Conservation (phyloP, 352 stramenopile genomes). For the Phytopythium chamaehyphon region DNA sequence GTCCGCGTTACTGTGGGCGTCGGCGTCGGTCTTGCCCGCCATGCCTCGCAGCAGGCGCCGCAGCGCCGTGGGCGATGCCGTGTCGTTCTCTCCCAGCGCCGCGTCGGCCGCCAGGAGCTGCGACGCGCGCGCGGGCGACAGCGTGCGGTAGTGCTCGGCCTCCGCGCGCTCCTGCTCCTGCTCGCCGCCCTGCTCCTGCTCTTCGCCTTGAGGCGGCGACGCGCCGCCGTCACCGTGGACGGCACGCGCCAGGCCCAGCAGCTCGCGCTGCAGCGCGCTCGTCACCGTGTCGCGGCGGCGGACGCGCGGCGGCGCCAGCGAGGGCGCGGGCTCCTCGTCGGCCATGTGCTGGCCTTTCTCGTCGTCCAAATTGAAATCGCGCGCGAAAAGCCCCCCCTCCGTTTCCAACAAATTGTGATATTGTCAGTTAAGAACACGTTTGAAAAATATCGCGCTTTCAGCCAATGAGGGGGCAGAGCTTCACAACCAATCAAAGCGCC, state of each 20-base stretch:
- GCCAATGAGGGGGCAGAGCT: too few relatives aligned
- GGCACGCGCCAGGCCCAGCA: constrained; percentile 25
- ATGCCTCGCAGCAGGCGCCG: constrained; percentile 13
- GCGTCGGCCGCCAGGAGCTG: constrained; percentile 19
- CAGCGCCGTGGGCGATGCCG: constrained; percentile 24
- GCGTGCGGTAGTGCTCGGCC: constrained; percentile 17
- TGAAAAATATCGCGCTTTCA: not conserved
- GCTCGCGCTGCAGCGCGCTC: constrained; percentile 59
- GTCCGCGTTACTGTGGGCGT: not conserved
- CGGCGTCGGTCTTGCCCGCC: too few relatives aligned
- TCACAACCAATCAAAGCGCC: too few relatives aligned
- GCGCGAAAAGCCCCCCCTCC: not conserved
- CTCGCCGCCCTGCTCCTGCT: constrained; percentile 9
- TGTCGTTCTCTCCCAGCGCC: constrained; percentile 19
- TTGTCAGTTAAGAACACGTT: too few relatives aligned
- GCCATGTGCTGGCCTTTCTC: constrained; percentile 3
- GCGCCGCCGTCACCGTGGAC: not conserved
- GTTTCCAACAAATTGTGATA: too few relatives aligned
- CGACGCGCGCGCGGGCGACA: constrained; percentile 43
- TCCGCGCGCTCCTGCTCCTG: constrained; percentile 9
- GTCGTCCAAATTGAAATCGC: not conserved
- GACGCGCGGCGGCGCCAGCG: constrained; percentile 24
- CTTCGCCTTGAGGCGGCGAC: not conserved
- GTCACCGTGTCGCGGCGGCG: constrained; percentile 43
- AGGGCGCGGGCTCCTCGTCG: constrained; percentile 19